phyloP scores from a whole-genome alignment of 345 rosid species.

The Eucalyptus curtisii region DNA sequence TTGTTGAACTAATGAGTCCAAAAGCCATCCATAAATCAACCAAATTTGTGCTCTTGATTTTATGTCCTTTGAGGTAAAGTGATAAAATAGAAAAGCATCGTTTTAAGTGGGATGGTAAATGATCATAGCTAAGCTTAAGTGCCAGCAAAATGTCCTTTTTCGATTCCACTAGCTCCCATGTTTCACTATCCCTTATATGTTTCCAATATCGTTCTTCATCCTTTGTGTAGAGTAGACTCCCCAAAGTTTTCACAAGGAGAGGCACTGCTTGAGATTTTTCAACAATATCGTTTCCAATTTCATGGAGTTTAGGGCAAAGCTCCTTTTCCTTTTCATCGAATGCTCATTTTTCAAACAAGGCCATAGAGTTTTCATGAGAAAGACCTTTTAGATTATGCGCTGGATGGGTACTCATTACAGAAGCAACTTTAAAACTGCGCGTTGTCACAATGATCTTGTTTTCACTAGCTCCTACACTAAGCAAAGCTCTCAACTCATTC shows the following conservation, averaged over 20 bases:
- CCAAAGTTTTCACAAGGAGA: background rate
- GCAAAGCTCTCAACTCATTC: background rate
- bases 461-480: background rate
- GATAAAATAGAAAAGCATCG: background rate
- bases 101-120: background rate
- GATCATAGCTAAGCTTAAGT: background rate
- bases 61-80: background rate
- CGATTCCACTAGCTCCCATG: background rate
- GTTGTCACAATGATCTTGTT: background rate
- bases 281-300: background rate
- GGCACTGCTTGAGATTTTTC: background rate
- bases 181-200: background rate
- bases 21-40: background rate
- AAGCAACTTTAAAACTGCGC: accelerated
- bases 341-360: background rate
- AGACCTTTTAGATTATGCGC: accelerated
- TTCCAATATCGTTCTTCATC: background rate
- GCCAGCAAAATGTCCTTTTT: background rate
- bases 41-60: background rate
- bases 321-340: background rate
- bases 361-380: background rate
- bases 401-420: accelerated
- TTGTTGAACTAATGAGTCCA: background rate
- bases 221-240: background rate
- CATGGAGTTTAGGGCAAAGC: background rate